Base-by-base conservation (phyloP, 2,329 filamentous ascomycete genomes). In the Trichoderma cornu-damae region DNA sequence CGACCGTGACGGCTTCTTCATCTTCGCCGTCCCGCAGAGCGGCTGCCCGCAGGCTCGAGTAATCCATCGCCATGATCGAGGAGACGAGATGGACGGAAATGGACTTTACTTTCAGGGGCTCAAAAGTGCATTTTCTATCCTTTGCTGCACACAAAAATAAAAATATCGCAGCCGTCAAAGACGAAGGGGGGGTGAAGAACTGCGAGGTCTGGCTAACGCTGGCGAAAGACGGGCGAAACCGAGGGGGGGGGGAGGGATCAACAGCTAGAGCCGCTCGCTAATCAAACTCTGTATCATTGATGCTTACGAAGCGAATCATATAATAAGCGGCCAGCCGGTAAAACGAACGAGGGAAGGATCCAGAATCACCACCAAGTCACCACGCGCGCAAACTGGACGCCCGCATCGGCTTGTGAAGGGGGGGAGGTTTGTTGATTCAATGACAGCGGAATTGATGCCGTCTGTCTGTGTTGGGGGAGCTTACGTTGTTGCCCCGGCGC, bases 1-100 rank as follows among this genome's bases (percentile, higher is more conserved):
- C 96, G 68, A 99, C 94, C 0, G 94, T 99, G 57, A 99, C 94
- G 40, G 94, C 94, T 73, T 97, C 94, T 72, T 97, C 94, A 65
- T 96, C 90, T 60, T 91, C 88, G 63, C 89, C 89, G 58, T 90
- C 87, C 57, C 82, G 85, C 76, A 99, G 83, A 24, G 94, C 94
- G 66, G 90, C 88, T 64, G 93, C 91, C 68, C 90, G 88, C 63
- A 99, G 79, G 68, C 87, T 83, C 34, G 85, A 82, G 67, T 87
- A 87, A 70, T 89, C 85, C 85, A 90, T 89, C 30, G 64, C 68
- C 46, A 48, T 57, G 32, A 12, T 30, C 22, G 28, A n/a, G n/a
- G n/a, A n/a, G n/a, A n/a, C n/a, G 28, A 18, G 38, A 42, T 14
- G 8, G 4, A 8, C 28, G 6, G 14, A 6, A 20, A 14, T 34